Evolutionary conservation across 352 stramenopile species (phyloP).

Genomic region (Halophytophthora polymorphica): DNA sequence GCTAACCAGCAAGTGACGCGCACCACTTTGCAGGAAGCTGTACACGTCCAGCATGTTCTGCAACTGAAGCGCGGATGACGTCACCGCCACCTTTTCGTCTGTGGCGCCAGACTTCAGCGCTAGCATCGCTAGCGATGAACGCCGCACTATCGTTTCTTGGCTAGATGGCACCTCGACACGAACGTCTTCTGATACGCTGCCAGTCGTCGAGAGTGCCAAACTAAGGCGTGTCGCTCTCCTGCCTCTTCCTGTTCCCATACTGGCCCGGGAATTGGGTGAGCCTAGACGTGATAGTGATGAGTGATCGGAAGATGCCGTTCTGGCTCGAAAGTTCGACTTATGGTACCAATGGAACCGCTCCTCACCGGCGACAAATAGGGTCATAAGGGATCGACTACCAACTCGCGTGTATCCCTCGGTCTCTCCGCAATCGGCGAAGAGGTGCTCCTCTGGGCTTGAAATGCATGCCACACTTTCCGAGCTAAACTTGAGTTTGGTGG

Average conservation of each 20-base stretch:
- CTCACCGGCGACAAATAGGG: slow-evolving; percentile 46
- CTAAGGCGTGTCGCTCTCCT: too few relatives aligned
- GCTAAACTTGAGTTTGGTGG: slow-evolving; percentile 39
- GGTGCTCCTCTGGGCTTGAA: slow-evolving; percentile 16
- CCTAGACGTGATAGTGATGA: slow-evolving; percentile 2
- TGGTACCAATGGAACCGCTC: slow-evolving; percentile 72
- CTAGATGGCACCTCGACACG: neutral
- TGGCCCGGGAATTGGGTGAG: neutral
- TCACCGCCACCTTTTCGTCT: slow-evolving; percentile 29
- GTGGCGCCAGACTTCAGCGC: slow-evolving; percentile 21
- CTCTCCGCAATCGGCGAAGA: slow-evolving; percentile 49
- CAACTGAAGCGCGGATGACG: slow-evolving; percentile 31
- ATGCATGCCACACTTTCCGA: slow-evolving; percentile 24
- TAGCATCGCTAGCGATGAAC: slow-evolving; percentile 23
- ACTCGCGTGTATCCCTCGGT: slow-evolving; percentile 38
- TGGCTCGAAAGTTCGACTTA: slow-evolving; percentile 24
- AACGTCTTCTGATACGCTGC: neutral
- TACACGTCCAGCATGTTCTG: slow-evolving; percentile 56
- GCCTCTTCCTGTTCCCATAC: neutral
- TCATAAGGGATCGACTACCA: slow-evolving; percentile 17
- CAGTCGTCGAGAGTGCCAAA: neutral
- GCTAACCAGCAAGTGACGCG: slow-evolving; percentile 36
- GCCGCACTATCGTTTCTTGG: slow-evolving; percentile 14
- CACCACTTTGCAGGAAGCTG: slow-evolving; percentile 41
- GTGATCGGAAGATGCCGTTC: slow-evolving; percentile 5